Evolutionary conservation across 2,329 filamentous ascomycete species (phyloP).

Genomic region (Plenodomus lindquistii): DNA sequence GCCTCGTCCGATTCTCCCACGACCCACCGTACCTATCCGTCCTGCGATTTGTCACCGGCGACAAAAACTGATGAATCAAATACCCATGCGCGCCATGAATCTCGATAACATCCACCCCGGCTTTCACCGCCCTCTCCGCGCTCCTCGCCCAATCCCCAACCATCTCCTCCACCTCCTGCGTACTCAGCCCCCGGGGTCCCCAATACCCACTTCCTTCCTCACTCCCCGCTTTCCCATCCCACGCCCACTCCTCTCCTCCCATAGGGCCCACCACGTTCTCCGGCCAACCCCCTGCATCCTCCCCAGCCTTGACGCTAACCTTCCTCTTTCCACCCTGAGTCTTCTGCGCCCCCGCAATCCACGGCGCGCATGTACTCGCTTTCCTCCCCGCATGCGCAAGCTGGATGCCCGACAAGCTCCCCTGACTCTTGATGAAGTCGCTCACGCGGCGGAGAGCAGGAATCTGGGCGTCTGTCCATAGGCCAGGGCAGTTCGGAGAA

Average conservation of each 20-base stretch:
- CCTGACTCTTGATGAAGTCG: slow-evolving; percentile 44
- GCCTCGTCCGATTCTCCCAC: slow-evolving; percentile 45
- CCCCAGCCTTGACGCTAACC: slow-evolving; percentile 30
- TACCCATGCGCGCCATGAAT: slow-evolving; percentile 50
- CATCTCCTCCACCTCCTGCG: slow-evolving; percentile 44
- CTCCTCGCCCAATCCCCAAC: slow-evolving; percentile 48
- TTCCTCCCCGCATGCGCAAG: slow-evolving; percentile 44
- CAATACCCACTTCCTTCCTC: slow-evolving; percentile 42
- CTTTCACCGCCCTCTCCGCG: slow-evolving; percentile 40
- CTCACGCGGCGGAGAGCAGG: slow-evolving; percentile 34
- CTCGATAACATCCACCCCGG: slow-evolving; percentile 48
- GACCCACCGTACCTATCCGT: slow-evolving; percentile 50
- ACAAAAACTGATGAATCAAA: slow-evolving; percentile 48
- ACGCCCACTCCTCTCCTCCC: slow-evolving; percentile 44
- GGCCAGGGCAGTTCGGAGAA: slow-evolving; percentile 41
- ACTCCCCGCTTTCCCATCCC: slow-evolving; percentile 41
- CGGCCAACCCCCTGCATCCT: slow-evolving; percentile 42
- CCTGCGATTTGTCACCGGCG: slow-evolving; percentile 46
- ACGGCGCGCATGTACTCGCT: slow-evolving; percentile 37
- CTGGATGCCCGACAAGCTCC: slow-evolving; percentile 37
- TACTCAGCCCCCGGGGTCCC: slow-evolving; percentile 42
- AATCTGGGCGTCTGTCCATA: slow-evolving; percentile 45
- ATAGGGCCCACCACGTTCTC: slow-evolving; percentile 42
- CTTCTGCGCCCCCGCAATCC: slow-evolving; percentile 27
- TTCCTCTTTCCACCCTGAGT: slow-evolving; percentile 26